phyloP scores from a whole-genome alignment of 1,284 basidiomycete genomes.

The Apiotrichum montevideense region DNA sequence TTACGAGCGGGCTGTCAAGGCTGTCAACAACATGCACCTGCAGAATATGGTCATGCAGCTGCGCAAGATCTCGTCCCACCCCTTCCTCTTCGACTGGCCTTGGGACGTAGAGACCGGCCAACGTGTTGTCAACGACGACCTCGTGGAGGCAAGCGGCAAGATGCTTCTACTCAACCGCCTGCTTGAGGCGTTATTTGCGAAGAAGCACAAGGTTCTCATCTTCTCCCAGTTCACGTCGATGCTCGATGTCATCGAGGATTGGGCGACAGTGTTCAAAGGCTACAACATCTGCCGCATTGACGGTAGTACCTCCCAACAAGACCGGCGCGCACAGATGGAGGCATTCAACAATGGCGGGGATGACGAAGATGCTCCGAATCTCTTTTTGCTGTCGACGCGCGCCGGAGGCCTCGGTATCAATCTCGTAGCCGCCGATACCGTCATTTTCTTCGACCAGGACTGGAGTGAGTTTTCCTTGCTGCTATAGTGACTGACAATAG shows the following conservation, averaged over 20 bases:
- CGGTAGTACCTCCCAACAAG: conserved; percentile 68
- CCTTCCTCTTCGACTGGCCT: conserved; percentile 88
- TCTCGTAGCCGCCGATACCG: conserved; percentile 86
- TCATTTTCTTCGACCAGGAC: conserved; percentile 92
- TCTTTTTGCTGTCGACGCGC: conserved; percentile 88
- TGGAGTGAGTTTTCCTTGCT: conserved; percentile 59
- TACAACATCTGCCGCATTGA: conserved; percentile 86
- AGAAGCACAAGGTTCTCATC: conserved; percentile 81
- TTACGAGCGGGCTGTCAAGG: conserved; percentile 58
- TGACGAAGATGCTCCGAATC: conserved; percentile 56
- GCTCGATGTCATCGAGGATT: conserved; percentile 89
- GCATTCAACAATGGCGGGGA: conserved; percentile 71
- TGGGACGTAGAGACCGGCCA: conserved; percentile 57
- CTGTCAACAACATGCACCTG: conserved; percentile 83
- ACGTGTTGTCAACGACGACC: conserved; percentile 62
- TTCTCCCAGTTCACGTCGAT: conserved; percentile 94
- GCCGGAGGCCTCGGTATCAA: conserved; percentile 91
- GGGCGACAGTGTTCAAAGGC: conserved; percentile 73
- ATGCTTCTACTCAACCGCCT: conserved; percentile 92
- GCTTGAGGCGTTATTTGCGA: conserved; percentile 72
- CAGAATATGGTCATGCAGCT: conserved; percentile 94
- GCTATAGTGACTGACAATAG: conserved; percentile 45
- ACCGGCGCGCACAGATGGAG: conserved; percentile 77
- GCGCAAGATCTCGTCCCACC: conserved; percentile 79
- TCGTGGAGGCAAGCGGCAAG: conserved; percentile 87